Evolutionary conservation across 306 rosid genomes (phyloP).

Genomic region (Gleditsia sinensis): DNA sequence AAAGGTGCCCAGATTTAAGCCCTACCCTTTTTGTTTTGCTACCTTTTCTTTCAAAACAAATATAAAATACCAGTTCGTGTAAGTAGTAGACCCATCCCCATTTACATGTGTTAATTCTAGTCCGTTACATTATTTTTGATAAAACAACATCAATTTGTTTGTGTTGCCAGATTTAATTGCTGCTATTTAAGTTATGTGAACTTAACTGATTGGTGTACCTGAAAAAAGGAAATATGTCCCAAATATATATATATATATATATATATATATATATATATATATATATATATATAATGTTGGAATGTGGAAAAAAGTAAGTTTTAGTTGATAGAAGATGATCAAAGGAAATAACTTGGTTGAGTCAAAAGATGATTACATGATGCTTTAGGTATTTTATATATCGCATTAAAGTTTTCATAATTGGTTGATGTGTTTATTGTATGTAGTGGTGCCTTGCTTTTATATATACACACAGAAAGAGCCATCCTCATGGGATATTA

Average conservation of each 20-base stretch:
- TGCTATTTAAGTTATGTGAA: background rate
- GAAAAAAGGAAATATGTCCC: background rate
- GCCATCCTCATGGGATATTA: conserved; percentile 46
- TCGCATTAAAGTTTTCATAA: conserved; percentile 3
- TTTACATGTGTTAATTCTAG: background rate
- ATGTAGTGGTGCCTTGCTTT: conserved; percentile 90
- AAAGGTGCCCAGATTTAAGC: background rate
- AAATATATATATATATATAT: too few relatives aligned
- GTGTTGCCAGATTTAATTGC: background rate
- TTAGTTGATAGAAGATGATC: background rate
- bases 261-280: too few relatives aligned
- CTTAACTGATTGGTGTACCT: background rate
- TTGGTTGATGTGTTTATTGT: conserved; percentile 30
- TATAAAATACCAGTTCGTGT: background rate
- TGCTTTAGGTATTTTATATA: background rate
- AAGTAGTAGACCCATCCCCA: background rate
- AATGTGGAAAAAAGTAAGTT: background rate
- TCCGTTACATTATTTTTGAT: background rate
- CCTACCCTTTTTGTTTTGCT: background rate
- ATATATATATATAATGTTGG: background rate
- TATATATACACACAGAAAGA: conserved; percentile 68
- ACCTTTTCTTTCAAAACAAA: background rate
- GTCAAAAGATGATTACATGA: background rate
- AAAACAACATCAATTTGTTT: background rate
- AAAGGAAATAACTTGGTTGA: background rate